phyloP scores from a whole-genome alignment of 225 moss, liverwort and hornwort genomes.

The Antitrichia curtipendula region DNA sequence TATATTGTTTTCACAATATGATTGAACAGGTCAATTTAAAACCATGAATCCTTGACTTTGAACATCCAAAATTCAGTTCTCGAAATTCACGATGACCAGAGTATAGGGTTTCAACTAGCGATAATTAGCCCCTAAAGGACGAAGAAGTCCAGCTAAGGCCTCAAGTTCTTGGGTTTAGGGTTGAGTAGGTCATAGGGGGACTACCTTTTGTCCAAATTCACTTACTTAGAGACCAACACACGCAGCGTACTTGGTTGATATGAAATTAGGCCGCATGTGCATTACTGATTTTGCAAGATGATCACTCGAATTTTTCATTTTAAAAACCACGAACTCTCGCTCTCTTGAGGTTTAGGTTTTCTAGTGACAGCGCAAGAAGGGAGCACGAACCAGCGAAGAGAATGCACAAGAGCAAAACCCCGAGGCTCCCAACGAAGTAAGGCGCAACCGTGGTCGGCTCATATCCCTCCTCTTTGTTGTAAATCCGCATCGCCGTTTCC shows the following conservation, averaged over 20 bases:
- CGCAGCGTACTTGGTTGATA: neutral
- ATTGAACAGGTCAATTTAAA: neutral
- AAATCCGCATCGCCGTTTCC: constrained; percentile 18
- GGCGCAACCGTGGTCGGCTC: constrained; percentile 14
- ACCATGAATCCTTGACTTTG: neutral
- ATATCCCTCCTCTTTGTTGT: constrained; percentile 29
- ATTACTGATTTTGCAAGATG: neutral
- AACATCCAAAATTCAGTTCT: neutral
- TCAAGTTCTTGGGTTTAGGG: neutral
- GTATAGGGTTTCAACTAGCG: neutral
- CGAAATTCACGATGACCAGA: neutral
- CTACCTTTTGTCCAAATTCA: neutral
- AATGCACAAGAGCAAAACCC: constrained; percentile 23
- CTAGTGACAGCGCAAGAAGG: neutral
- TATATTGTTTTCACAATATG: neutral
- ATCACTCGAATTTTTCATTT: neutral
- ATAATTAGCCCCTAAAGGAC: neutral
- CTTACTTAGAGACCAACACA: neutral
- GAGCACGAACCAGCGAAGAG: constrained; percentile 16
- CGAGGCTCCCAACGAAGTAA: constrained; percentile 30
- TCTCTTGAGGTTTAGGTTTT: neutral
- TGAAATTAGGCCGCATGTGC: neutral
- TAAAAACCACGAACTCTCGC: neutral
- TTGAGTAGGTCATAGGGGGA: neutral
- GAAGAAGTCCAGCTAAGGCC: neutral